phyloP scores from a whole-genome alignment of 2,329 filamentous ascomycete genomes.

The Aspergillus fijiensis region DNA sequence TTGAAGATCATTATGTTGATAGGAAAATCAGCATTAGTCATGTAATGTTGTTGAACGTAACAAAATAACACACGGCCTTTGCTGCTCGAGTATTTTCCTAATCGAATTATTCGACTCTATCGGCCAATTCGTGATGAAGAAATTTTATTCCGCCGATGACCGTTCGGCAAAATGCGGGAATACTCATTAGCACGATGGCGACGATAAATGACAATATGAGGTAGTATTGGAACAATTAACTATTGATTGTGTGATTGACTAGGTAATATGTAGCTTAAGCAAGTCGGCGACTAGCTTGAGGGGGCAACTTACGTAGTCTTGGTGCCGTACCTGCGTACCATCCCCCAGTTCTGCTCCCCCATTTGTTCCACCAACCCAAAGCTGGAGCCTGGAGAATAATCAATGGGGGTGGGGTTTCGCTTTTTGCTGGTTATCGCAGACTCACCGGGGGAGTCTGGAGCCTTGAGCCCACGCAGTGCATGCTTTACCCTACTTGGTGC shows the following conservation, averaged over 20 bases:
- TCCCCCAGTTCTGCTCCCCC: conserved; percentile 14
- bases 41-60: too few species aligned
- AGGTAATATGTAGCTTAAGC: not conserved
- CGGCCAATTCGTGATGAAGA: too few species aligned
- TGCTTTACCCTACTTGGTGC: not conserved
- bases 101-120: too few species aligned
- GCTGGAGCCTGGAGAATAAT: conserved; percentile 15
- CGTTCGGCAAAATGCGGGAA: not conserved
- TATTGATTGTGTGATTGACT: not conserved
- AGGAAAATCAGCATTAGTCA: not conserved
- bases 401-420: not conserved
- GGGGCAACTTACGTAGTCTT: conserved; percentile 11
- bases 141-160: not conserved
- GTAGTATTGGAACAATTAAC: not conserved
- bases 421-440: not conserved
- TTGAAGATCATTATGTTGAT: not conserved
- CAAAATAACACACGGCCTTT: too few species aligned
- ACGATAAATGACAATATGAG: not conserved
- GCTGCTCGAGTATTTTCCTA: too few species aligned
- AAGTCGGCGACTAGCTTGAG: not conserved
- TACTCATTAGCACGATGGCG: not conserved
- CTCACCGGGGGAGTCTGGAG: not conserved
- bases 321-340: conserved; percentile 23
- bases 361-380: conserved; percentile 18
- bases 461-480: not conserved